Base-by-base conservation (phyloP, 2,329 filamentous ascomycete genomes). In the Hirsutella thompsonii region DNA sequence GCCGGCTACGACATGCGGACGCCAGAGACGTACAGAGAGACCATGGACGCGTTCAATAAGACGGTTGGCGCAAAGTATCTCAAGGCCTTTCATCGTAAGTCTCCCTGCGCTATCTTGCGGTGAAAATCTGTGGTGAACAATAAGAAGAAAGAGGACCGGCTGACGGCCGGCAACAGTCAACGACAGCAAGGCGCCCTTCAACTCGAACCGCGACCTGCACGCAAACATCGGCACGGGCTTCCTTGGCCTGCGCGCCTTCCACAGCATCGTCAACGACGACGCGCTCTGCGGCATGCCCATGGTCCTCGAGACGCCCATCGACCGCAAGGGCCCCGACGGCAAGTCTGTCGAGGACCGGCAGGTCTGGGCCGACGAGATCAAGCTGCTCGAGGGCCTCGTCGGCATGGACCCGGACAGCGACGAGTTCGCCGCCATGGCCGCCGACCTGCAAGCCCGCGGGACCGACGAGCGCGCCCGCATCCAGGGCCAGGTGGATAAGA, bases 191-290 rank as follows among this genome's bases (percentile, higher is more conserved):
- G 87, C 89, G 0, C 90, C 92, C 0, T 69, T 94, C 23, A 70
- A 63, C 34, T 92, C 86, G 29, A 76, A 87, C 49, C 78, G 89
- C 33, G 92, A 98, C 57, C 65, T 96, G 2, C 92, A 98, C 61
- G 88, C 90, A 48, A 96, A 95, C 57, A 96, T 98, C 47, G 92
- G 92, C 20, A 93, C 88, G 0, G 92, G 92, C 1, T 98, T 93
- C 56, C 71, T 98, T 0, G 92, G 92, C 1, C 71, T 98, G 14
- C 76, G 84, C 19, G 84, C 89, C 2, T 98, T 98, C 60, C 86
- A 94, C 63, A 86, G 81, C 55, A 66, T 98, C 44, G 81, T 96
- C 69, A 96, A 96, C 59, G 79, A 87, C 53, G 67, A 72, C 20
- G 68, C 76, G 2, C 83, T 96, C 44, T 74, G 83, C 49, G 77